phyloP scores from a whole-genome alignment of 768 basidiomycete genomes.

The Phlegmacium glaucopus region DNA sequence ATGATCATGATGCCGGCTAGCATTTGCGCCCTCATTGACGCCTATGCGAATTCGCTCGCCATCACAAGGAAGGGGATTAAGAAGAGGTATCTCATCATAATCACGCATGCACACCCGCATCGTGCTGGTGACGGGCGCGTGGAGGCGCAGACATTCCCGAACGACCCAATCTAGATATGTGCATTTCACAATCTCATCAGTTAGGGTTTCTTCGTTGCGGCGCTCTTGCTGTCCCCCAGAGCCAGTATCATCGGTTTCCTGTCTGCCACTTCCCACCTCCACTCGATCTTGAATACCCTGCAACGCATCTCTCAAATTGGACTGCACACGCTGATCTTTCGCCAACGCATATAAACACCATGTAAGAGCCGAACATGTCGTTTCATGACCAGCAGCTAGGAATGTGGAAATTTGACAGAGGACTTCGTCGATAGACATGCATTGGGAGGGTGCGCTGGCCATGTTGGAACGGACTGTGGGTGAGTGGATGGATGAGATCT shows the following conservation, averaged over 20 bases:
- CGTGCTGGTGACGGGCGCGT: constrained; percentile 47
- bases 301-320: constrained; percentile 55
- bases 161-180: constrained; percentile 66
- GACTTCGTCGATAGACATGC: constrained; percentile 57
- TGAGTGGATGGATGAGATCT: neutral
- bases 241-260: constrained; percentile 42
- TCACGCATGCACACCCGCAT: constrained; percentile 45
- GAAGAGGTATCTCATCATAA: constrained; percentile 43
- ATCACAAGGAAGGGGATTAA: constrained; percentile 31
- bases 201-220: constrained; percentile 1
- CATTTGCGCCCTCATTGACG: too few species aligned
- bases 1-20: too few species aligned
- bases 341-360: constrained; percentile 62
- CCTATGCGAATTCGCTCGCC: too few species aligned
- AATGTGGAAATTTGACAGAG: constrained; percentile 54
- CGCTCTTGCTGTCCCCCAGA: constrained; percentile 26
- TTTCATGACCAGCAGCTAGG: constrained; percentile 52
- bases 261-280: constrained; percentile 61
- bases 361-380: constrained; percentile 43
- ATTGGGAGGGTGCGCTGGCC: constrained; percentile 39
- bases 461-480: constrained; percentile 59
- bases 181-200: constrained; percentile 33
- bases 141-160: constrained; percentile 54
- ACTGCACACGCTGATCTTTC: constrained; percentile 43
- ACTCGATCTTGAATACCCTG: constrained; percentile 43